Evolutionary conservation across 805 yeast species (phyloP), one percentile per base, ranked within the genome.

Genomic region (Kluyveromyces wickerhamii): DNA sequence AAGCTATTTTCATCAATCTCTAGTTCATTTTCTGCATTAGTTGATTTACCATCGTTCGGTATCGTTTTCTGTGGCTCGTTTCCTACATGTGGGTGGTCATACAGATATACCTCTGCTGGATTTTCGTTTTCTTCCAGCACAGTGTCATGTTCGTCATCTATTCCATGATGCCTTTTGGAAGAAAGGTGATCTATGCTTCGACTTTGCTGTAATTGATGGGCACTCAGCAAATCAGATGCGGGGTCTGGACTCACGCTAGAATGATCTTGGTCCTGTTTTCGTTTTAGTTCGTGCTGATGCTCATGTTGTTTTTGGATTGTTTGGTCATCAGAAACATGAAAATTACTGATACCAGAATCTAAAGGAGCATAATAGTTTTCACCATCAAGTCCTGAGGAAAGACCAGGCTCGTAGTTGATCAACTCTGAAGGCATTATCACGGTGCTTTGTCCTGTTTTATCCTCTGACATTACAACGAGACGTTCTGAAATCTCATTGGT

Each of bases 311-410:
- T 15, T 13, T 17, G 14, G 7, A 10, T 11, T 6, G 13, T 20
- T 11, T 14, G 29, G 11, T 22, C 34, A 17, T 29, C 32, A 11
- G 32, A 11, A 9, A 24, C 34, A 10, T 27, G 27, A 27, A 21
- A 39, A 19, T 15, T 26, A 12, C 9, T 15, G 8, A 43, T 23
- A 16, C 41, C 45, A 8, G 49, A 16, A 12, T 44, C 50, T 30
- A 46, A 38, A 10, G 50, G 47, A 12, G 40, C 45, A 15, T 39
- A 46, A 15, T 40, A 39, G 9, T 40, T 42, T 12, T 43, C 45
- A 21, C 11, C 33, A 27, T 36, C 23, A 20, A n/a, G 12, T 13
- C 16, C 18, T 11, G 23, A 15, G 12, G 19, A 10, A 18, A 30
- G n/a, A 8, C 11, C 22, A 5, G 11, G 33, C 16, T 14, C 33